phyloP scores from a whole-genome alignment of 345 rosid species.

The rapeseed (Brassica napus) region Da-Ae NC_063436.1:28240501-28241000 shows the following conservation, averaged over 20 bases:
- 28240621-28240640: no score
- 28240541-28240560: background rate
- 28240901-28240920: background rate
- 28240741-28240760: background rate
- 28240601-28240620: background rate
- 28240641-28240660: no score
- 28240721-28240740: background rate
- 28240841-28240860: background rate
- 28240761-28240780: background rate
- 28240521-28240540: background rate
- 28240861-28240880: background rate
- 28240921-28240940: background rate
- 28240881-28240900: background rate
- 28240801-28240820: background rate
- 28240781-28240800: background rate
- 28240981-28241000: no score
- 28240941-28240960: background rate
- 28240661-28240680: no score
- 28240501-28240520: background rate
- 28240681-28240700: no score
- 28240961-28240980: background rate
- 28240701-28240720: background rate
- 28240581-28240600: background rate
- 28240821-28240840: background rate
- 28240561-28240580: background rate